Evolutionary conservation across 208 protist species (phyloP).

Genomic region (Crithidia acanthocephali): DNA sequence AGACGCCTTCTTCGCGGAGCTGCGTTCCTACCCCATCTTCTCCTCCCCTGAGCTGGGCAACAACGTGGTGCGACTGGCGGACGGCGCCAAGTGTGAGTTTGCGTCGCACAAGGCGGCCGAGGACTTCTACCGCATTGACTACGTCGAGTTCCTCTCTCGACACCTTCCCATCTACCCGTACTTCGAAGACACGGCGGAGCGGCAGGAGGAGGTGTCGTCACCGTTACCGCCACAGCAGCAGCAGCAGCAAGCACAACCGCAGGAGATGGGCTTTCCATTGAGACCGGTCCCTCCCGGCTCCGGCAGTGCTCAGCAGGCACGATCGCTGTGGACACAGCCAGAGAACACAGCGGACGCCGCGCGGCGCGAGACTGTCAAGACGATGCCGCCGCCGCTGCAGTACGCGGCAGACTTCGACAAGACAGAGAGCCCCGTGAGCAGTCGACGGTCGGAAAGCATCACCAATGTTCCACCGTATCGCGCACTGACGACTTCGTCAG

Average conservation of each 20-base stretch:
- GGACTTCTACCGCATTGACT: slow-evolving; percentile 46
- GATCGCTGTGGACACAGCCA: slow-evolving; percentile 21
- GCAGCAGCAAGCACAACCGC: not conserved
- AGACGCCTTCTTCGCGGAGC: slow-evolving; percentile 30
- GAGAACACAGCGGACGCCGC: not conserved
- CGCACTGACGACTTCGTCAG: not conserved
- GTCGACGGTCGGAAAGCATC: not conserved
- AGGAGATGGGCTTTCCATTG: slow-evolving; percentile 18
- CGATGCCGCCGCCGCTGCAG: not conserved
- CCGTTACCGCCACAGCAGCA: not conserved
- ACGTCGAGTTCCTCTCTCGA: slow-evolving; percentile 34
- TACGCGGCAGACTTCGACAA: not conserved
- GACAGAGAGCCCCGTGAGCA: not conserved
- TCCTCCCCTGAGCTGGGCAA: slow-evolving; percentile 24
- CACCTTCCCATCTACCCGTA: slow-evolving; percentile 35
- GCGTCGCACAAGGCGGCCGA: slow-evolving; percentile 29
- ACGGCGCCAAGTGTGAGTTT: slow-evolving; percentile 43
- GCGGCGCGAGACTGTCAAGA: not conserved
- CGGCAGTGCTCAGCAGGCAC: slow-evolving; percentile 4
- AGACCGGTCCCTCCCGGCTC: not conserved
- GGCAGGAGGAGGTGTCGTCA: not conserved
- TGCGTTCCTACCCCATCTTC: slow-evolving; percentile 43
- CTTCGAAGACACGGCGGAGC: slow-evolving; percentile 1
- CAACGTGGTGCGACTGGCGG: slow-evolving; percentile 22
- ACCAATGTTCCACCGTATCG: not conserved